Evolutionary conservation across 768 basidiomycete genomes (phyloP), one percentile per base, ranked within the genome.

Genomic region (Leccinum fibrillosum): DNA sequence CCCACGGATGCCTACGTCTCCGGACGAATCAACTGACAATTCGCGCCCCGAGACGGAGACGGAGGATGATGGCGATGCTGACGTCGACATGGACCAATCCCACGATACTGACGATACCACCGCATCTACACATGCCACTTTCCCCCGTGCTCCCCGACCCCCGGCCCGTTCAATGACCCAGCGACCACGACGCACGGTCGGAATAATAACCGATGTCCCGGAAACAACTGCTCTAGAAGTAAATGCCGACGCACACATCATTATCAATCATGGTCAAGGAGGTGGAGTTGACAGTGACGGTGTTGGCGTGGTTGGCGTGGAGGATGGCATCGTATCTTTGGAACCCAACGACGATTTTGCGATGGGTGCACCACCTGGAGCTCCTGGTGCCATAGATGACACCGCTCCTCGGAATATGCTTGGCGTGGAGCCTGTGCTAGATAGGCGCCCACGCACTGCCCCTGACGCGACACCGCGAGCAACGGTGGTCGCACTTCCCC

Each of bases 281-380:
- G 65, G 62, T 2, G 74, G 75, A 19, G 72, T 73, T 1, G 79
- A 74, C 15, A 69, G 63, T 37, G 82, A 78, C 0, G 76, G 74
- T 5, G 82, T 81, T 9, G 69, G 66, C 2, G 68, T 73, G 8
- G 70, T 72, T 28, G 81, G 83, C 0, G 86, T 89, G 13, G 88
- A 89, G 55, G 88, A 88, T 59, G 90, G 87, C 1, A 85, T 92
- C 42, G 89, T 90, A 7, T 83, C 83, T 3, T 73, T 92, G 44
- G 89, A 90, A 42, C 80, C 83, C n/a, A 92, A 92, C 60, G 92
- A 94, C 64, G 90, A 90, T 70, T 90, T 93, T 62, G 89, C 88
- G 5, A 90, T 92, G 86, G 92, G 92, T 49, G 92, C 92, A 0
- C 92, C 92, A 2, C 92, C 92, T 9, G 91, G 91, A 39, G 91